Conservation (phyloP, 1,284 basidiomycete species). For the Agroathelia rolfsii region DNA sequence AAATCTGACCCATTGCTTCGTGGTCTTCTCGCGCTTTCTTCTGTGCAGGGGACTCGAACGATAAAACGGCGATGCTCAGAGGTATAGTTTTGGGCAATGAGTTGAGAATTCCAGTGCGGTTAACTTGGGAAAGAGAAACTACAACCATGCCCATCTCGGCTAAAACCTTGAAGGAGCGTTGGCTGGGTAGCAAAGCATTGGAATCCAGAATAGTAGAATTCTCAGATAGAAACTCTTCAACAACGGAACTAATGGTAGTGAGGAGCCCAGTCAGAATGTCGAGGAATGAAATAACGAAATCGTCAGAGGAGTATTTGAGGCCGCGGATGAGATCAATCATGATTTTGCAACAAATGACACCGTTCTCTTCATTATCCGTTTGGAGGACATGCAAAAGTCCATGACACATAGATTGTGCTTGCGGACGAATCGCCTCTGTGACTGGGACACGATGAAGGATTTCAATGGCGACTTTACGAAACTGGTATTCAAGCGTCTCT, state of each 20-base stretch:
- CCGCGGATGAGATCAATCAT: constrained; percentile 76
- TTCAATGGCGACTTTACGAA: constrained; percentile 79
- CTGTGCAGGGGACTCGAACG: constrained; percentile 84
- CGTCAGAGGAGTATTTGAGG: constrained; percentile 68
- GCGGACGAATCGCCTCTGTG: constrained; percentile 68
- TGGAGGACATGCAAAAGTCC: constrained; percentile 78
- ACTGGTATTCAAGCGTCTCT: constrained; percentile 76
- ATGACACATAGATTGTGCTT: constrained; percentile 63
- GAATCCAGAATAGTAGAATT: constrained; percentile 45
- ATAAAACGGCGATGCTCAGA: constrained; percentile 67
- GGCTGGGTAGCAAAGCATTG: constrained; percentile 54
- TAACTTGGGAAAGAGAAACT: constrained; percentile 83
- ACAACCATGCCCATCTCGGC: constrained; percentile 93
- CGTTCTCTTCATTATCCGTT: constrained; percentile 96
- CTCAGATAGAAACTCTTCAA: constrained; percentile 69
- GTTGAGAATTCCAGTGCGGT: constrained; percentile 58
- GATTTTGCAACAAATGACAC: constrained; percentile 84
- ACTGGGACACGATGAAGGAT: constrained; percentile 85
- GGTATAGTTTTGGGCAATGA: constrained; percentile 70
- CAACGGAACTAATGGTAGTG: constrained; percentile 65
- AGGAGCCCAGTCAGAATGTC: constrained; percentile 72
- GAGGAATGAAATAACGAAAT: constrained; percentile 75
- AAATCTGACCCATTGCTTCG: constrained; percentile 66
- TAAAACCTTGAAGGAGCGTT: constrained; percentile 89
- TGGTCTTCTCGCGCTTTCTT: constrained; percentile 72